These are phyloP conservation scores for Pyrus hybrid DNA, from an alignment of 331 rosid species.

Conservation along the genomic window DNA sequence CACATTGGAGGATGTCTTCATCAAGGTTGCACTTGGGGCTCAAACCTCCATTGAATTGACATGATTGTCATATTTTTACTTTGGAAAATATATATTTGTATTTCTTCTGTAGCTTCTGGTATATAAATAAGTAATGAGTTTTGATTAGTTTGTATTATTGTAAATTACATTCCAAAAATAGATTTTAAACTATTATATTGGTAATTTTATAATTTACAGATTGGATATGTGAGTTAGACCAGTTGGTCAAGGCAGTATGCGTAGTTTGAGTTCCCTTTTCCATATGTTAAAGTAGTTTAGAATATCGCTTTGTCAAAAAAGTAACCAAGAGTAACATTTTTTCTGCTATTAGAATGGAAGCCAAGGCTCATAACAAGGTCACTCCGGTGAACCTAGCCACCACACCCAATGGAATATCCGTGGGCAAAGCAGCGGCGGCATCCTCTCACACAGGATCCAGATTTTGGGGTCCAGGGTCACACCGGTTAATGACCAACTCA, in stretches of 20 bases:
- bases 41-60: conserved; percentile 36
- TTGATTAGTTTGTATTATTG: neutral
- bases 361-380: conserved; percentile 57
- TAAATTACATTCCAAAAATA: neutral
- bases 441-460: conserved; percentile 43
- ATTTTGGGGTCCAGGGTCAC: conserved; percentile 54
- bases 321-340: neutral
- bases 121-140: neutral
- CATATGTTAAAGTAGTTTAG: too few species aligned
- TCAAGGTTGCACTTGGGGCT: conserved; percentile 72
- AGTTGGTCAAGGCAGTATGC: neutral
- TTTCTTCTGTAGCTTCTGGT: neutral
- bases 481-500: conserved; percentile 25
- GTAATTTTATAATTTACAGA: neutral
- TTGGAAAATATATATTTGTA: neutral
- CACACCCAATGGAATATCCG: conserved; percentile 72
- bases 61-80: neutral
- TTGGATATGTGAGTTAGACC: neutral
- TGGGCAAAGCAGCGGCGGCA: conserved; percentile 50
- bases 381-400: conserved; percentile 70
- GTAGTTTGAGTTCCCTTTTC: neutral
- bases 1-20: conserved; percentile 87
- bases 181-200: neutral
- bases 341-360: conserved; percentile 37
- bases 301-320: neutral